phyloP scores from a whole-genome alignment of 2,329 filamentous ascomycete species.

The Sarocladium brachiariae region DNA sequence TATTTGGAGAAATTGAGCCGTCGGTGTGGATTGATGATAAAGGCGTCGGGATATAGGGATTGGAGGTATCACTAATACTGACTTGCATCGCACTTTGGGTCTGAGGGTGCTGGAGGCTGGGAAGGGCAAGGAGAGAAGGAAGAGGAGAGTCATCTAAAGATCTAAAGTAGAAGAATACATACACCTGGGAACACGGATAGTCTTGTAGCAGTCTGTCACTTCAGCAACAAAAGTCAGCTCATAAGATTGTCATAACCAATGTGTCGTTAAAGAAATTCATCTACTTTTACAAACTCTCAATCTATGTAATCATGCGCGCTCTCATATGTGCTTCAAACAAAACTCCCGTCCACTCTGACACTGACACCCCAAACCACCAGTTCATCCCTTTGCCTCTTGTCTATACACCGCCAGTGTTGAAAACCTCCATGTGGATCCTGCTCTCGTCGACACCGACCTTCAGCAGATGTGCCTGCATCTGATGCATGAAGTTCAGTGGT shows the following conservation, averaged over 20 bases:
- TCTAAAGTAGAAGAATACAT: too few relatives aligned
- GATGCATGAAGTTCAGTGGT: conserved; percentile 62
- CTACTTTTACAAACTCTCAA: too few relatives aligned
- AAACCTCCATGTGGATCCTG: conserved; percentile 61
- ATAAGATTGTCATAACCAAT: too few relatives aligned
- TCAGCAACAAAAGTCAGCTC: neutral
- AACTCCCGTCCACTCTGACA: neutral
- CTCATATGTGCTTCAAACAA: neutral
- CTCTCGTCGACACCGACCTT: conserved; percentile 48
- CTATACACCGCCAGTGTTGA: conserved; percentile 43
- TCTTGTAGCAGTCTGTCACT: too few relatives aligned
- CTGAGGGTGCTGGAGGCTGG: too few relatives aligned
- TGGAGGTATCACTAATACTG: too few relatives aligned
- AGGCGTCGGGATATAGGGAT: neutral
- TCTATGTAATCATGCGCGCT: too few relatives aligned
- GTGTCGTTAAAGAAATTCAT: too few relatives aligned
- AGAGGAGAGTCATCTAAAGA: too few relatives aligned
- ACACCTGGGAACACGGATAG: too few relatives aligned
- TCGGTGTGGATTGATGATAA: neutral
- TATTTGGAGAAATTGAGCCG: conserved; percentile 2
- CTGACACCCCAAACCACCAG: neutral
- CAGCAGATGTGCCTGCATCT: conserved; percentile 45
- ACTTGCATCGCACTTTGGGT: too few relatives aligned
- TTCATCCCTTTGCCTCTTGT: neutral
- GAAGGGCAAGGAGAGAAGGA: too few relatives aligned